Conservation (phyloP, 2,329 filamentous ascomycete genomes). For the Emergomyces orientalis region DNA sequence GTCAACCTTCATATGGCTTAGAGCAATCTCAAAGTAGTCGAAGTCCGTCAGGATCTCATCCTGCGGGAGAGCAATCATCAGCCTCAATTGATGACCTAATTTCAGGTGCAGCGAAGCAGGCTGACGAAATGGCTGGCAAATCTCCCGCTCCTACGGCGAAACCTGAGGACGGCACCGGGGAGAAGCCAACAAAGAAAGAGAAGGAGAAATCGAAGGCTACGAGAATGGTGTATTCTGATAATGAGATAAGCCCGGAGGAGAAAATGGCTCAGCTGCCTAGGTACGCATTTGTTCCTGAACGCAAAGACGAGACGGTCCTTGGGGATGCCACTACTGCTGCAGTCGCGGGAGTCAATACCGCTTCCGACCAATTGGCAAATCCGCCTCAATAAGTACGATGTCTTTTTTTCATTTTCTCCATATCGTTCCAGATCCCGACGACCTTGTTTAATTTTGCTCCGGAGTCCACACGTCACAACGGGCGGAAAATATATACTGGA, state of each 20-base stretch:
- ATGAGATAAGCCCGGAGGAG: constrained; percentile 75
- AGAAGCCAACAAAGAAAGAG: constrained; percentile 57
- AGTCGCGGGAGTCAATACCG: constrained; percentile 27
- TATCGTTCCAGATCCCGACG: neutral
- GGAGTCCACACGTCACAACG: neutral
- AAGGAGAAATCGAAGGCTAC: constrained; percentile 54
- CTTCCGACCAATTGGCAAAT: constrained; percentile 29
- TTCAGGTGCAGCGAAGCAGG: constrained; percentile 39
- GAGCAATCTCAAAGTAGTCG: constrained; percentile 19
- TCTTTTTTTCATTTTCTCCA: neutral
- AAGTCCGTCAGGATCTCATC: constrained; percentile 21
- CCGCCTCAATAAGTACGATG: constrained; percentile 21
- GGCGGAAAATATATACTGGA: constrained; percentile 1
- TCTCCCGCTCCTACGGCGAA: constrained; percentile 27
- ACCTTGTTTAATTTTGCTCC: neutral
- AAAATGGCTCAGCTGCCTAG: constrained; percentile 70
- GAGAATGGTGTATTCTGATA: constrained; percentile 72
- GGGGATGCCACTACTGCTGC: constrained; percentile 27
- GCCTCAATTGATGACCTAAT: constrained; percentile 46
- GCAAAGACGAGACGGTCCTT: constrained; percentile 29
- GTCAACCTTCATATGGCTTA: constrained; percentile 21
- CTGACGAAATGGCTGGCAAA: constrained; percentile 30
- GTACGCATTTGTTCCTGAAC: constrained; percentile 57
- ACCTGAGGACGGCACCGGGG: constrained; percentile 33
- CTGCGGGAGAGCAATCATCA: constrained; percentile 27